phyloP scores from a whole-genome alignment of 148 eudicot genomes.

The Arctostaphylos glauca region DNA sequence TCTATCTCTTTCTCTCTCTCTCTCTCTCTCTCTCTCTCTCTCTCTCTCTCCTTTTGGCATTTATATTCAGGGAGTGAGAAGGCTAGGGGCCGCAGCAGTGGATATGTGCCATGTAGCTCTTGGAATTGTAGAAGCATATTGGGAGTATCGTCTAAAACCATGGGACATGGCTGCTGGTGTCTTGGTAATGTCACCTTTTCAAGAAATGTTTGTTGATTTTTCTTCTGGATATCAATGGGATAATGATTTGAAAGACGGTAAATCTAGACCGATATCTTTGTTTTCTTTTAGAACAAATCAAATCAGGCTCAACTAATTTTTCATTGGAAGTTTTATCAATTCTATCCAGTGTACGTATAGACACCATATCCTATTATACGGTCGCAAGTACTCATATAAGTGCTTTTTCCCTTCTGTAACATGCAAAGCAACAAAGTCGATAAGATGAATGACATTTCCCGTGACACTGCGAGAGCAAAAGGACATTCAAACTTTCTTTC shows the following conservation, averaged over 20 bases:
- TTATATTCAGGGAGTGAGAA: constrained; percentile 77
- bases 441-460: background rate
- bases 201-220: background rate
- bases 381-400: background rate
- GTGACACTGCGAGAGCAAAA: background rate
- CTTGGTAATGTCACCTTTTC: constrained; percentile 54
- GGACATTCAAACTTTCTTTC: constrained; percentile 5
- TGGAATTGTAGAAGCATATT: constrained; percentile 88
- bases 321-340: background rate
- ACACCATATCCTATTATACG: background rate
- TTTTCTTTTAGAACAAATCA: background rate
- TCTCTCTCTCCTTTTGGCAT: constrained; percentile 1
- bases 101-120: constrained; percentile 99
- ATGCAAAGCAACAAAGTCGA: background rate
- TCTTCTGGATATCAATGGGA: constrained; percentile 6
- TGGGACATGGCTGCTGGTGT: constrained; percentile 99
- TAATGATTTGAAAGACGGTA: background rate
- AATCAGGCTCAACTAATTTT: background rate
- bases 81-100: constrained; percentile 98
- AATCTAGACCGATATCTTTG: background rate
- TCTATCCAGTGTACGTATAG: background rate
- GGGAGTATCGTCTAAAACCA: constrained; percentile 98
- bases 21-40: too few relatives aligned
- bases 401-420: background rate
- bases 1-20: too few relatives aligned